These are phyloP conservation scores for Populus tremula DNA, from an alignment of 345 rosid species.

Conservation along the genomic window DNA sequence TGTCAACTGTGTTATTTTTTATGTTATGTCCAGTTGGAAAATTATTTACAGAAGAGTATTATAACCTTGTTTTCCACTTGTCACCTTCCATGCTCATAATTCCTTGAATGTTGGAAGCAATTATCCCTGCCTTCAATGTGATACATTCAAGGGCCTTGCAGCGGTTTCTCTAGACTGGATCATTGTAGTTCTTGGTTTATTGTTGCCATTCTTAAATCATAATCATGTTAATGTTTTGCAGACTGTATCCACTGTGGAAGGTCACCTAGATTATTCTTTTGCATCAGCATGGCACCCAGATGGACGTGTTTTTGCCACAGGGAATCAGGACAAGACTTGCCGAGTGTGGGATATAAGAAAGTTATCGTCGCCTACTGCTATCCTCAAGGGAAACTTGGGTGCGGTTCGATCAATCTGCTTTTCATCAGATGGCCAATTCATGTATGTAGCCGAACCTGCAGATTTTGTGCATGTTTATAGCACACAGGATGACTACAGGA, in stretches of 20 bases:
- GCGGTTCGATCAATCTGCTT: constrained; percentile 54
- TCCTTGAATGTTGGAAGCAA: background rate
- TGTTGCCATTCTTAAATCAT: background rate
- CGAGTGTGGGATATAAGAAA: constrained; percentile 63
- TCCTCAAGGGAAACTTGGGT: constrained; percentile 62
- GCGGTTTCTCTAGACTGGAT: background rate
- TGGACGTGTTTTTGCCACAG: constrained; percentile 49
- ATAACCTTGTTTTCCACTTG: background rate
- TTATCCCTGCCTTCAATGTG: background rate
- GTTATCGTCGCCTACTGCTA: constrained; percentile 34
- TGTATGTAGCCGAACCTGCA: constrained; percentile 63
- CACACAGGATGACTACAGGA: constrained; percentile 32
- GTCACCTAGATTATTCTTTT: constrained; percentile 62
- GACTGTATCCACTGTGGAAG: constrained; percentile 38
- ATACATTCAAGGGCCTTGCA: background rate
- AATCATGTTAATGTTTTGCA: constrained; percentile 12
- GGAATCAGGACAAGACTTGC: constrained; percentile 69
- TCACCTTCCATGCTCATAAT: background rate
- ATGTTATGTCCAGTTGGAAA: background rate
- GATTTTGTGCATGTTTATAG: constrained; percentile 62
- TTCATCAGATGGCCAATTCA: constrained; percentile 54
- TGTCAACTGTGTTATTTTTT: background rate
- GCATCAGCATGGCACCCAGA: constrained; percentile 73
- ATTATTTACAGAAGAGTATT: background rate
- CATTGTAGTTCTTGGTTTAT: background rate